A percentile compares a stretch with the other conserved stretches of the same genome.
Conservation (phyloP, 495 filamentous ascomycete genomes). For the Neurospora sp. region DNA sequence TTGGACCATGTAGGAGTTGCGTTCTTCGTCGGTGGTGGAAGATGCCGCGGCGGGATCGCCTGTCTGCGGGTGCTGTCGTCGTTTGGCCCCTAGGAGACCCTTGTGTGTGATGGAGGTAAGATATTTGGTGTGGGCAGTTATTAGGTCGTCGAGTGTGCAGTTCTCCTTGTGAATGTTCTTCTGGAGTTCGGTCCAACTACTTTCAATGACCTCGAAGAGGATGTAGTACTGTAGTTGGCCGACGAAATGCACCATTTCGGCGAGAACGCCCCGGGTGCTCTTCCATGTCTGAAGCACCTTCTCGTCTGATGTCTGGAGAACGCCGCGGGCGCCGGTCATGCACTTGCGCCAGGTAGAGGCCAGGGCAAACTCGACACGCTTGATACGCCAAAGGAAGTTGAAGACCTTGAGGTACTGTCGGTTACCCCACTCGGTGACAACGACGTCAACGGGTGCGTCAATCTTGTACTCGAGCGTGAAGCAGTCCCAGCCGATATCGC, state of each 20-base stretch:
- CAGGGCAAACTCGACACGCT: constrained; percentile 92
- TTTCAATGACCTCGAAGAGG: constrained; percentile 95
- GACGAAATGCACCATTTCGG: constrained; percentile 98
- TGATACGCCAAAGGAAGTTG: constrained; percentile 98
- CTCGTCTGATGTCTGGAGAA: constrained; percentile 72
- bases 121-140: constrained; percentile 82
- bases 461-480: constrained; percentile 99
- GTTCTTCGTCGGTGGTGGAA: constrained; percentile 40
- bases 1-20: constrained; percentile 81
- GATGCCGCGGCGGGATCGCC: constrained; percentile 13
- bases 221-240: constrained; percentile 98
- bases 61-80: constrained; percentile 27
- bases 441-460: constrained; percentile 92
- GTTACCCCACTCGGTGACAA: constrained; percentile 89
- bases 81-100: constrained; percentile 71
- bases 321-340: constrained; percentile 90
- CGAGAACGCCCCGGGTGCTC: constrained; percentile 70
- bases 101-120: constrained; percentile 93
- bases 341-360: constrained; percentile 86
- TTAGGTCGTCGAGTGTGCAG: constrained; percentile 89
- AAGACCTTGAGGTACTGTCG: constrained; percentile 98
- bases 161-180: constrained; percentile 67
- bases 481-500: constrained; percentile 98
- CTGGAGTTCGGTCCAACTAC: constrained; percentile 82
- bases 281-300: constrained; percentile 82